Conservation (phyloP, 805 yeast species). For the Candida koratica region DNA sequence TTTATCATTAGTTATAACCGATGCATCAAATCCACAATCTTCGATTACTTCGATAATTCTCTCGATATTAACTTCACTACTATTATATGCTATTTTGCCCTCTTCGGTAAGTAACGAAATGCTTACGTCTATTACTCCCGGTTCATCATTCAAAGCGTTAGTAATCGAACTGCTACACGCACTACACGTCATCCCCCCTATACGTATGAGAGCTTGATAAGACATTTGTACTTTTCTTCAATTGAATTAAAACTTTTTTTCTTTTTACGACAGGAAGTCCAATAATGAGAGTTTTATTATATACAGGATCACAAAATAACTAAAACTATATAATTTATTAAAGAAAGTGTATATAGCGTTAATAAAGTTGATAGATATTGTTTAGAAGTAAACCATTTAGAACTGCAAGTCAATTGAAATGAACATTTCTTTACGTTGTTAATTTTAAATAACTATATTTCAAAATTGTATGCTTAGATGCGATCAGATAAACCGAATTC, state of each 20-base stretch:
- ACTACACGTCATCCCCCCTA: constrained; percentile 83
- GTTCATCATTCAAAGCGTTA: constrained; percentile 42
- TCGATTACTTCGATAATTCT: constrained; percentile 20
- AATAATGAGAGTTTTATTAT: too few relatives aligned
- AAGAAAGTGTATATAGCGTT: too few relatives aligned
- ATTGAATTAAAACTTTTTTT: too few relatives aligned
- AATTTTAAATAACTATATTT: too few relatives aligned
- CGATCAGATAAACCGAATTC: constrained; percentile 10
- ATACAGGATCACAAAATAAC: constrained; percentile 1
- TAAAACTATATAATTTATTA: too few relatives aligned
- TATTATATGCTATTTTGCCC: constrained; percentile 52
- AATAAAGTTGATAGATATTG: too few relatives aligned
- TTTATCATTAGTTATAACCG: neutral
- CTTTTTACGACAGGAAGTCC: too few relatives aligned
- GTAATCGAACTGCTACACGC: constrained; percentile 71
- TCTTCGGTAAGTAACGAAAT: constrained; percentile 74
- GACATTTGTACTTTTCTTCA: neutral
- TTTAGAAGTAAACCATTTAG: too few relatives aligned
- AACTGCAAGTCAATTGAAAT: too few relatives aligned
- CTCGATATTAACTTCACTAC: constrained; percentile 14
- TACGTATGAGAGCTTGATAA: constrained; percentile 8
- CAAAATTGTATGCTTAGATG: too few relatives aligned
- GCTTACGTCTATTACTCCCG: constrained; percentile 50
- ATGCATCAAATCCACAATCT: constrained; percentile 60
- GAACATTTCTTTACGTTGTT: too few relatives aligned